phyloP scores from a whole-genome alignment of 768 basidiomycete genomes.

The Cantharellus cinnabarinus region DNA sequence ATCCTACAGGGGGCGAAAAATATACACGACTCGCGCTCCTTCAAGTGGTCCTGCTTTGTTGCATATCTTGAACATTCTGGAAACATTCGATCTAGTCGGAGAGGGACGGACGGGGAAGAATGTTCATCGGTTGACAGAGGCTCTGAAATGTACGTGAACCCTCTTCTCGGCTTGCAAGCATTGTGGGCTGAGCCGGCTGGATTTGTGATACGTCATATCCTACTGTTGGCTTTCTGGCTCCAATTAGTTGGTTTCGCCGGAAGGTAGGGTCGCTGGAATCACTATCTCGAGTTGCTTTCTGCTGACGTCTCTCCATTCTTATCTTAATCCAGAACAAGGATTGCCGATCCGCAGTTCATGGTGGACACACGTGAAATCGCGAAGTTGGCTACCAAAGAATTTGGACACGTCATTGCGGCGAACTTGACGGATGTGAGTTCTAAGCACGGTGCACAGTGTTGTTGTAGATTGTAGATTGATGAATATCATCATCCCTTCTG shows the following conservation, averaged over 20 bases:
- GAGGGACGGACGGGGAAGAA: slow-evolving; percentile 38
- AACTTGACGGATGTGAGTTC: slow-evolving; percentile 68
- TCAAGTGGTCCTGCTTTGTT: slow-evolving; percentile 59
- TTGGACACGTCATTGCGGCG: slow-evolving; percentile 33
- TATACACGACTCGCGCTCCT: slow-evolving; percentile 75
- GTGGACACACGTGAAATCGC: slow-evolving; percentile 34
- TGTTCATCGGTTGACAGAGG: slow-evolving; percentile 65
- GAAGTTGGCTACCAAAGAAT: slow-evolving; percentile 49
- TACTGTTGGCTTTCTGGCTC: neutral
- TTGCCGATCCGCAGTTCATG: slow-evolving; percentile 60
- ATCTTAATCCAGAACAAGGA: slow-evolving; percentile 37
- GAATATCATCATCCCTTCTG: slow-evolving; percentile 4
- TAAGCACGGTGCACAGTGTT: neutral
- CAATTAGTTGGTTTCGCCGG: neutral
- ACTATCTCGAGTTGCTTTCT: neutral
- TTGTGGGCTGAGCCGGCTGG: neutral
- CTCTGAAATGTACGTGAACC: slow-evolving; percentile 46
- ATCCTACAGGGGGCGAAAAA: slow-evolving; percentile 50
- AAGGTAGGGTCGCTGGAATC: slow-evolving; percentile 21
- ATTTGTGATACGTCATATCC: neutral
- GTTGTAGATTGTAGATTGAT: neutral
- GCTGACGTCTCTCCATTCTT: neutral
- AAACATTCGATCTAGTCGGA: slow-evolving; percentile 37
- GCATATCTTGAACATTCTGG: slow-evolving; percentile 79
- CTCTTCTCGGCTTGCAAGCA: neutral